phyloP scores from a whole-genome alignment of 164 flowering plant species.

The Annona cherimola region DNA sequence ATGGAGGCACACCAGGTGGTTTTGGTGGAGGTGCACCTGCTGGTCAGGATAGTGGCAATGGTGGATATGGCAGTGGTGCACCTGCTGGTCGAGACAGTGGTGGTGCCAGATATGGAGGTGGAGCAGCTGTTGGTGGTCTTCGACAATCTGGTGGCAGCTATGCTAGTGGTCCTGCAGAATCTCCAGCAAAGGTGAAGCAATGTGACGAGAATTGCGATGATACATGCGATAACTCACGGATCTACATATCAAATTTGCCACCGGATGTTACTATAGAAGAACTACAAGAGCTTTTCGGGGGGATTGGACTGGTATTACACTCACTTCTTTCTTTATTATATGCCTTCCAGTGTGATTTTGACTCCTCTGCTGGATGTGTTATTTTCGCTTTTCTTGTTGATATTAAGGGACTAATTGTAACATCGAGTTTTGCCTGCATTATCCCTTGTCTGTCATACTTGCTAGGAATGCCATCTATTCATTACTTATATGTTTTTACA shows the following conservation, averaged over 20 bases:
- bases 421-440: too few relatives aligned
- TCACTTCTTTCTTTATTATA: too few relatives aligned
- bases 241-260: slow-evolving; percentile 94
- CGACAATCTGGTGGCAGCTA: slow-evolving; percentile 40
- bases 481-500: neutral
- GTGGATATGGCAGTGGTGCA: slow-evolving; percentile 40
- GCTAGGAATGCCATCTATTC: neutral
- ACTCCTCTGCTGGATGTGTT: too few relatives aligned
- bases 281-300: slow-evolving; percentile 83
- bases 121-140: neutral
- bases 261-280: slow-evolving; percentile 88
- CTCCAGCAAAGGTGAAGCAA: slow-evolving; percentile 64
- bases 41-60: slow-evolving; percentile 35
- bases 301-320: slow-evolving; percentile 87
- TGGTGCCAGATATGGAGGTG: neutral
- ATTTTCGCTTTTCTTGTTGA: too few relatives aligned
- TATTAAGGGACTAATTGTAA: too few relatives aligned
- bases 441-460: too few relatives aligned
- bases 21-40: slow-evolving; percentile 39
- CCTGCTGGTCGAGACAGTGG: neutral
- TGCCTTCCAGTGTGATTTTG: too few relatives aligned
- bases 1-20: slow-evolving; percentile 44
- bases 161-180: slow-evolving; percentile 41
- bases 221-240: slow-evolving; percentile 82
- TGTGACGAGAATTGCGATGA: slow-evolving; percentile 91